phyloP scores from a whole-genome alignment of 1,284 basidiomycete genomes.

The Marasmius oreades region DNA sequence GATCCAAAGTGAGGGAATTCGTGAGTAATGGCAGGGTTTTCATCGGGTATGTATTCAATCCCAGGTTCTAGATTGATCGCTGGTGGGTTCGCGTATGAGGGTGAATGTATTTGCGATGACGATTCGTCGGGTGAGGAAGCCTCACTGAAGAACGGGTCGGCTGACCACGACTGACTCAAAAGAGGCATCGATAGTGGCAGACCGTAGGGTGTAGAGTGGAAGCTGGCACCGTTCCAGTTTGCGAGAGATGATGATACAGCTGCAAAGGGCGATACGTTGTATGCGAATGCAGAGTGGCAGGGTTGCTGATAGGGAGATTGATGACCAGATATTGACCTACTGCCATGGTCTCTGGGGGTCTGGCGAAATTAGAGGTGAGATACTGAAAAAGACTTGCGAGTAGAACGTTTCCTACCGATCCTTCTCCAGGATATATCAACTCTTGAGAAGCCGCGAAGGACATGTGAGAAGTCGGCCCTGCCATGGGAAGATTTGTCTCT shows the following conservation, averaged over 20 bases:
- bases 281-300: not conserved
- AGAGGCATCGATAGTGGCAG: not conserved
- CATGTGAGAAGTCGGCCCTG: not conserved
- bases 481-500: not conserved
- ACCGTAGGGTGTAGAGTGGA: not conserved
- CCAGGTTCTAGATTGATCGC: constrained; percentile 17
- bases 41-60: constrained; percentile 36
- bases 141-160: not conserved
- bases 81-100: constrained; percentile 32
- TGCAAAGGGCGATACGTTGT: constrained; percentile 24
- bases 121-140: constrained; percentile 28
- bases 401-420: not conserved
- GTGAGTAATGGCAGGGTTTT: constrained; percentile 7
- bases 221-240: constrained; percentile 24
- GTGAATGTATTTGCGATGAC: constrained; percentile 21
- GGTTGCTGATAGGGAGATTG: not conserved
- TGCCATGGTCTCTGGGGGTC: not conserved
- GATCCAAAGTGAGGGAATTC: constrained; percentile 1
- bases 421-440: not conserved
- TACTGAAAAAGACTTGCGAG: not conserved
- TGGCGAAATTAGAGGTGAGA: not conserved
- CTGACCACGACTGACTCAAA: not conserved
- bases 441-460: not conserved
- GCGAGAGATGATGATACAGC: constrained; percentile 29
- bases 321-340: not conserved